These are phyloP conservation scores for Dactylorhiza incarnata DNA, from an alignment of 106 monocot species.

Conservation along the genomic window DNA sequence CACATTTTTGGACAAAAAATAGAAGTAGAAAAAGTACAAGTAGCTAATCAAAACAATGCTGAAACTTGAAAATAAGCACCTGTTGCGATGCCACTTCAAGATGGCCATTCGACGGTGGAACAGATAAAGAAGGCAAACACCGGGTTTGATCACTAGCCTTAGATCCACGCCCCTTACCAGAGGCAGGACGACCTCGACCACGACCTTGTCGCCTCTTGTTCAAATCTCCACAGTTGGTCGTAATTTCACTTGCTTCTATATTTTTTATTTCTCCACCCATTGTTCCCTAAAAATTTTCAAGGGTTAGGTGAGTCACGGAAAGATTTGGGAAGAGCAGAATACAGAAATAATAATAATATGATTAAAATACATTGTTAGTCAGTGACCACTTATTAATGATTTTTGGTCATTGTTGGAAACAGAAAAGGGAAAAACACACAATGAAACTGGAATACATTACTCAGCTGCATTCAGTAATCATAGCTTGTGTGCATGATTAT, in stretches of 20 bases:
- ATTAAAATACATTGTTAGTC: background rate
- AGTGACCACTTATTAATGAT: background rate
- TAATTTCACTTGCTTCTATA: conserved; percentile 35
- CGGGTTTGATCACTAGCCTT: conserved; percentile 56
- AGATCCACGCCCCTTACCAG: conserved; percentile 60
- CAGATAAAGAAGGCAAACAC: conserved; percentile 16
- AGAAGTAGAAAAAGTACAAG: background rate
- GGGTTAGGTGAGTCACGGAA: background rate
- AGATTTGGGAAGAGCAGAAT: background rate
- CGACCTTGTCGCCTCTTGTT: conserved; percentile 71
- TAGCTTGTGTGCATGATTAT: background rate
- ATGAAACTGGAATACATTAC: background rate
- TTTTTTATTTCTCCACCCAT: conserved; percentile 35
- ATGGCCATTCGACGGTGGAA: conserved; percentile 56
- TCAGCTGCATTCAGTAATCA: background rate
- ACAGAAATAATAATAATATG: background rate
- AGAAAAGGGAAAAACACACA: background rate
- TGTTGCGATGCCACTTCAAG: conserved; percentile 38
- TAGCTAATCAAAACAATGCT: background rate
- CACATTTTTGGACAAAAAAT: background rate
- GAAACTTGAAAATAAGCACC: conserved; percentile 22
- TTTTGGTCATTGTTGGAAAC: background rate
- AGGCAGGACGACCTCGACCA: conserved; percentile 54
- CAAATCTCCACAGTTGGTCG: conserved; percentile 30
- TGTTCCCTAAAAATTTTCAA: conserved; percentile 31